Evolutionary conservation across 495 filamentous ascomycete genomes (phyloP).

Genomic region (Astrocystis sublimbata): DNA sequence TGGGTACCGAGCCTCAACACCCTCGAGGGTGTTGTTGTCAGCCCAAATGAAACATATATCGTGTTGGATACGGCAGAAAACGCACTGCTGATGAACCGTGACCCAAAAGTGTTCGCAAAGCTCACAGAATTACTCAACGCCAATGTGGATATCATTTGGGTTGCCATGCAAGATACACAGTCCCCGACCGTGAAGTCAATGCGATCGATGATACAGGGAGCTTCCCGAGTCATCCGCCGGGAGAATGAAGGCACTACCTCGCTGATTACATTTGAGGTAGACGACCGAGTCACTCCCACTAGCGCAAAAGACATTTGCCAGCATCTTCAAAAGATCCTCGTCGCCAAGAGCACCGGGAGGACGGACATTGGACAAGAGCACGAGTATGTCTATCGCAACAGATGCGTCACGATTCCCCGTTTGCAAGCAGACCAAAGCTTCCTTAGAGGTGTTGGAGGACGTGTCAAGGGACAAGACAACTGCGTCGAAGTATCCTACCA

Average conservation of each 20-base stretch:
- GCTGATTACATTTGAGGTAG: slow-evolving; percentile 11
- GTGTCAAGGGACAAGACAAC: neutral
- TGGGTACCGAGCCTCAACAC: neutral
- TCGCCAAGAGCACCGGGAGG: neutral
- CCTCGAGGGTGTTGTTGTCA: slow-evolving; percentile 4
- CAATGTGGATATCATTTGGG: slow-evolving; percentile 13
- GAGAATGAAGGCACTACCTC: slow-evolving; percentile 14
- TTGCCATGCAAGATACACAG: slow-evolving; percentile 13
- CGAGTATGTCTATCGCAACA: slow-evolving; percentile 2
- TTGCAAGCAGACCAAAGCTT: slow-evolving; percentile 8
- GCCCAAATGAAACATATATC: slow-evolving; percentile 5
- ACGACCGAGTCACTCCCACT: neutral
- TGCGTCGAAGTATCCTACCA: slow-evolving; percentile 1
- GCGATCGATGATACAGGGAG: slow-evolving; percentile 16
- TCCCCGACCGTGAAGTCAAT: neutral
- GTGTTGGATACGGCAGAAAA: slow-evolving; percentile 13
- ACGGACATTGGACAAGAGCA: neutral
- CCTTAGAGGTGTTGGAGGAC: slow-evolving; percentile 1
- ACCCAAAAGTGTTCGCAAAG: neutral
- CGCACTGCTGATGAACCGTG: slow-evolving; percentile 5
- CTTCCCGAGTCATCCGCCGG: slow-evolving; percentile 12
- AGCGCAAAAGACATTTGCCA: slow-evolving; percentile 3
- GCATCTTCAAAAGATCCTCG: neutral
- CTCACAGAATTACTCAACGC: slow-evolving; percentile 17
- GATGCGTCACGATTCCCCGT: neutral